Evolutionary conservation across 139 green algal genomes (phyloP).

Genomic region (Coccomyxa sp.): DNA sequence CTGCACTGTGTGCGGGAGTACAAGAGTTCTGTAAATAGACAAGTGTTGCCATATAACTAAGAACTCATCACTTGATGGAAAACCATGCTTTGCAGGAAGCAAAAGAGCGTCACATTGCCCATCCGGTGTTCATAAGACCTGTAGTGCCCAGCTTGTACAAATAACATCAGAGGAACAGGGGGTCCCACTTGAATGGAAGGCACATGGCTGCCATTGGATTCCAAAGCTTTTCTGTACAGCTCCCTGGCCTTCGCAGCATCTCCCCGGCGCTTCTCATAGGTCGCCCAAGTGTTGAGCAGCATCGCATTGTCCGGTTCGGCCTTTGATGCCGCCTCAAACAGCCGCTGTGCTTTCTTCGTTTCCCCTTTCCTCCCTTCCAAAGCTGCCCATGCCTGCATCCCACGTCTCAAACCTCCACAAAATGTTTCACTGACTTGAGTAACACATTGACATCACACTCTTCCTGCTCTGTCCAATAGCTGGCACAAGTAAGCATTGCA

Average conservation of each 20-base stretch:
- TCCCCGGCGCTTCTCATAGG: slow-evolving; percentile 10
- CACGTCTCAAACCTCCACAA: neutral
- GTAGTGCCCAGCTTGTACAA: too few species aligned
- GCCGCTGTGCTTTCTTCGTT: neutral
- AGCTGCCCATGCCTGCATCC: neutral
- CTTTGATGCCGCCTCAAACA: neutral
- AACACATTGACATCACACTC: neutral
- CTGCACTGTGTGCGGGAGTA: neutral
- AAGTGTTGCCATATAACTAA: too few species aligned
- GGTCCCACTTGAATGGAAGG: slow-evolving; percentile 18
- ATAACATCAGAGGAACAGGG: too few species aligned
- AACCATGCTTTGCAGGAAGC: too few species aligned
- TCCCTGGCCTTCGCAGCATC: slow-evolving; percentile 12
- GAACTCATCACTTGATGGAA: too few species aligned
- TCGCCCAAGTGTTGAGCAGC: slow-evolving; percentile 8
- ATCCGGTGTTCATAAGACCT: too few species aligned
- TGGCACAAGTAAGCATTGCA: neutral
- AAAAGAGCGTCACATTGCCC: too few species aligned
- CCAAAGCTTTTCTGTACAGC: slow-evolving; percentile 33
- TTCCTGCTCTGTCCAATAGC: neutral
- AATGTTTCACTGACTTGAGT: too few species aligned
- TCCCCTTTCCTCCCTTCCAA: neutral
- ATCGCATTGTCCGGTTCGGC: neutral
- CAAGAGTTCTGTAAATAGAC: too few species aligned
- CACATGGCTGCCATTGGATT: slow-evolving; percentile 17